Evolutionary conservation across 1,139 yeast genomes (phyloP).

Genomic region (Tardiomyces blankii): DNA sequence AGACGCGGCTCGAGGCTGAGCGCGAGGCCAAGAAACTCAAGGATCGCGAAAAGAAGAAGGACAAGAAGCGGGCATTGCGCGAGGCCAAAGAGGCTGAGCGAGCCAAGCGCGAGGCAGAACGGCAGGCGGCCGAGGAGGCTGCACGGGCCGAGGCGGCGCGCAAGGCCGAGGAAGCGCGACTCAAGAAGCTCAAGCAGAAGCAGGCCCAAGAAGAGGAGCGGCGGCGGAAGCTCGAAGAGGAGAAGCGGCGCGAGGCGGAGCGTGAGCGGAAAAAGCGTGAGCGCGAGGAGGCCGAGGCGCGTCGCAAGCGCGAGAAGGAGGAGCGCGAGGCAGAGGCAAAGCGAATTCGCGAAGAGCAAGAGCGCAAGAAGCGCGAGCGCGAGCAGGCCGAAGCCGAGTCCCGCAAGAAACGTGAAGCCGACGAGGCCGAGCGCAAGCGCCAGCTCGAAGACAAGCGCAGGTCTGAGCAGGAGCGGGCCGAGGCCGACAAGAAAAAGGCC

Average conservation of each 20-base stretch:
- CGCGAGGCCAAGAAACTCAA: conserved; percentile 59
- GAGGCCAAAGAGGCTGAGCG: conserved; percentile 70
- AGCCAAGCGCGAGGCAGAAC: conserved; percentile 47
- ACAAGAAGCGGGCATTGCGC: conserved; percentile 60
- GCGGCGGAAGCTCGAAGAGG: conserved; percentile 23
- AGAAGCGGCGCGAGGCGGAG: conserved; percentile 30
- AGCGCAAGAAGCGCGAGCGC: conserved; percentile 17
- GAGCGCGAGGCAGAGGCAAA: conserved; percentile 16
- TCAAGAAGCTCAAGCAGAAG: conserved; percentile 37
- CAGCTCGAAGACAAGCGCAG: conserved; percentile 7
- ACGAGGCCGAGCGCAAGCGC: conserved; percentile 8
- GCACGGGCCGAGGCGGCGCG: conserved; percentile 35
- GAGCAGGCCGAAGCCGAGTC: conserved; percentile 6
- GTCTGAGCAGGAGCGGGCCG: conserved; percentile 6
- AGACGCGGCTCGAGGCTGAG: conserved; percentile 56
- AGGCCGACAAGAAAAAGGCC: conserved; percentile 4
- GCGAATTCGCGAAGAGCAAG: conserved; percentile 16
- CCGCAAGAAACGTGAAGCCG: conserved; percentile 2
- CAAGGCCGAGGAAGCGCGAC: conserved; percentile 46
- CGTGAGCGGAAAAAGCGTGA: conserved; percentile 32
- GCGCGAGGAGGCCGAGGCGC: conserved; percentile 30
- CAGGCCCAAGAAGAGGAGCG: conserved; percentile 38
- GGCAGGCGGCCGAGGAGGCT: conserved; percentile 35
- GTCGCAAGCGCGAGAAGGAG: conserved; percentile 29
- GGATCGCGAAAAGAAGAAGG: conserved; percentile 69